These are phyloP conservation scores for Viola pubescens DNA, from an alignment of 441 rosid genomes.

Conservation along the genomic window DNA sequence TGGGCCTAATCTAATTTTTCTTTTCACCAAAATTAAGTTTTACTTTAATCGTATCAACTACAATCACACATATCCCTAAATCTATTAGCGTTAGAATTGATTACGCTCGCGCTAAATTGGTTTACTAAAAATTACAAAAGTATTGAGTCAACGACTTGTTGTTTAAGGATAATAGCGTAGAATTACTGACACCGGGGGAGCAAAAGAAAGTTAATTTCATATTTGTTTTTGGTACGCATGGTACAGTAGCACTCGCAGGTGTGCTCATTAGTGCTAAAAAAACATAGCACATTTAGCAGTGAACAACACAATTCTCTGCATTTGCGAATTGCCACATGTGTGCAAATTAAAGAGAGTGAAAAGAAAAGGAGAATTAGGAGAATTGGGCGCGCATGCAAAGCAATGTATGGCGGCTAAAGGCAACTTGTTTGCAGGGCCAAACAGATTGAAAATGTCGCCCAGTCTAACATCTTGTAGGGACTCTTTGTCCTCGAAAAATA, in stretches of 20 bases:
- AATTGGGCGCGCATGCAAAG: constrained; percentile 40
- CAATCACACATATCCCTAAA: too few species aligned
- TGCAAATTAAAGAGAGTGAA: neutral
- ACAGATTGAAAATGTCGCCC: constrained; percentile 27
- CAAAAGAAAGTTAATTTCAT: too few species aligned
- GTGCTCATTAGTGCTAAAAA: constrained; percentile 22
- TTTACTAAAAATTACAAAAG: too few species aligned
- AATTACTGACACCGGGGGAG: too few species aligned
- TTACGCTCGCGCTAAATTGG: too few species aligned
- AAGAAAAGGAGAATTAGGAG: constrained; percentile 21
- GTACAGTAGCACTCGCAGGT: constrained; percentile 62
- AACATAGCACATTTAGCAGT: neutral
- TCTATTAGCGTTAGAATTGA: too few species aligned
- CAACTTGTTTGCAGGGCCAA: constrained; percentile 23
- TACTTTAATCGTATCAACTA: too few species aligned
- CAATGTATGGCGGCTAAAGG: constrained; percentile 53
- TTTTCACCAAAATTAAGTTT: constrained; percentile 4
- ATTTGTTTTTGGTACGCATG: constrained; percentile 47
- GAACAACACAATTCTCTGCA: neutral
- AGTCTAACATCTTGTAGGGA: constrained; percentile 28
- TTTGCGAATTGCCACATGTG: neutral
- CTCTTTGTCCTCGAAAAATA: constrained; percentile 23
- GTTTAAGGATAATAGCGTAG: too few species aligned
- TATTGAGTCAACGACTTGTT: too few species aligned
- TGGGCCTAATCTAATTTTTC: constrained; percentile 32